These are phyloP conservation scores for Crithidia fasciculata DNA, from an alignment of 208 protist genomes.

Conservation along the genomic window DNA sequence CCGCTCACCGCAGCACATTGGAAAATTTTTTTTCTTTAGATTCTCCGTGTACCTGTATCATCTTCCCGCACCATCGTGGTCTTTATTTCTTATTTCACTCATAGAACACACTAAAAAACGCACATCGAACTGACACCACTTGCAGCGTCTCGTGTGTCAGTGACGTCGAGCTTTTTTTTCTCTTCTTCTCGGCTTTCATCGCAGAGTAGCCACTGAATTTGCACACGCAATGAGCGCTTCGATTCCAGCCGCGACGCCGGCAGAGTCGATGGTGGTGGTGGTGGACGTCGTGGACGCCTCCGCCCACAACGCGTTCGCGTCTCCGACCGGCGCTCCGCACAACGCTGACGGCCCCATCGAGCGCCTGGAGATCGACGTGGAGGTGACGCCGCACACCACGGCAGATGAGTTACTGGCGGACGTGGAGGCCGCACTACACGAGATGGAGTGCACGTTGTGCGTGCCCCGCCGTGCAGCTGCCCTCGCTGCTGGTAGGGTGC, in stretches of 20 bases:
- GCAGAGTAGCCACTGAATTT: not conserved
- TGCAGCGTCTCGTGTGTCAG: too few species aligned
- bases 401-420: slow-evolving; percentile 6
- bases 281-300: slow-evolving; percentile 17
- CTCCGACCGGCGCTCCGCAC: not conserved
- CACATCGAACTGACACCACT: too few species aligned
- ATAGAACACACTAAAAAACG: too few species aligned
- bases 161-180: not conserved
- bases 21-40: too few species aligned
- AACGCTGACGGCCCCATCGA: slow-evolving; percentile 10
- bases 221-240: not conserved
- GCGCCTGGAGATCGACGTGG: slow-evolving; percentile 27
- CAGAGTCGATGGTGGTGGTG: slow-evolving; percentile 25
- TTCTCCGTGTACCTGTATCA: too few species aligned
- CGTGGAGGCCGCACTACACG: slow-evolving; percentile 23
- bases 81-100: too few species aligned
- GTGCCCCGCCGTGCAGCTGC: slow-evolving; percentile 5
- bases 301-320: not conserved
- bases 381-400: slow-evolving; percentile 16
- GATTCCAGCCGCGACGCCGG: not conserved
- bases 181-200: not conserved
- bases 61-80: too few species aligned
- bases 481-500: slow-evolving; percentile 11
- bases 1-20: too few species aligned
- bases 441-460: slow-evolving; percentile 27